Evolutionary conservation across 2,329 filamentous ascomycete genomes (phyloP).

Genomic region (Sporothrix brunneoviolacea): DNA sequence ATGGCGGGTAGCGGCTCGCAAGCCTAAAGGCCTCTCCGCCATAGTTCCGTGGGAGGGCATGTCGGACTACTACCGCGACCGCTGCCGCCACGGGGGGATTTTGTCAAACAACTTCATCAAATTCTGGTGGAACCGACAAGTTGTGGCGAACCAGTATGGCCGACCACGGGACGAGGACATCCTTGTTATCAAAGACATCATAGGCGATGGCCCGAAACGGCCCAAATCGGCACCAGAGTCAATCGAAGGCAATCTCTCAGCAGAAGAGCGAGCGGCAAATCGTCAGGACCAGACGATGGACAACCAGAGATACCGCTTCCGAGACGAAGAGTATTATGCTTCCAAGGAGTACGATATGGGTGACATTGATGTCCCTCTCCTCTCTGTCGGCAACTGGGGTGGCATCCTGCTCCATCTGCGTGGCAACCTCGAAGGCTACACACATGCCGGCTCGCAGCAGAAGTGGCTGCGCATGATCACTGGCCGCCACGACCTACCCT

Average conservation of each 20-base stretch:
- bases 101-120: constrained; percentile 51
- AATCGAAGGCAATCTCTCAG: constrained; percentile 51
- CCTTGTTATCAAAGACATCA: constrained; percentile 18
- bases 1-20: constrained; percentile 42
- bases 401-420: constrained; percentile 62
- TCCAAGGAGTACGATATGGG: constrained; percentile 58
- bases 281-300: constrained; percentile 41
- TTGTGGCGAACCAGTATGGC: constrained; percentile 63
- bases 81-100: constrained; percentile 56
- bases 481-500: constrained; percentile 64
- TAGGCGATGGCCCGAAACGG: constrained; percentile 29
- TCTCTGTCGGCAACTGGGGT: constrained; percentile 65
- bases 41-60: constrained; percentile 49
- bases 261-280: constrained; percentile 44
- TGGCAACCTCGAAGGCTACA: constrained; percentile 61
- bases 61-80: constrained; percentile 49
- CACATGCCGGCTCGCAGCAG: constrained; percentile 55
- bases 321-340: constrained; percentile 58
- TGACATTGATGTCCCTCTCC: constrained; percentile 60
- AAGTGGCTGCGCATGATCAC: constrained; percentile 66
- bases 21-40: constrained; percentile 39
- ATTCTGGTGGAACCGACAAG: constrained; percentile 63
- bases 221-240: constrained; percentile 33
- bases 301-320: constrained; percentile 46
- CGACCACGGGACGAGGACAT: constrained; percentile 26